Conservation (phyloP, 257 asterid species). For the Voacanga thouarsii region DNA sequence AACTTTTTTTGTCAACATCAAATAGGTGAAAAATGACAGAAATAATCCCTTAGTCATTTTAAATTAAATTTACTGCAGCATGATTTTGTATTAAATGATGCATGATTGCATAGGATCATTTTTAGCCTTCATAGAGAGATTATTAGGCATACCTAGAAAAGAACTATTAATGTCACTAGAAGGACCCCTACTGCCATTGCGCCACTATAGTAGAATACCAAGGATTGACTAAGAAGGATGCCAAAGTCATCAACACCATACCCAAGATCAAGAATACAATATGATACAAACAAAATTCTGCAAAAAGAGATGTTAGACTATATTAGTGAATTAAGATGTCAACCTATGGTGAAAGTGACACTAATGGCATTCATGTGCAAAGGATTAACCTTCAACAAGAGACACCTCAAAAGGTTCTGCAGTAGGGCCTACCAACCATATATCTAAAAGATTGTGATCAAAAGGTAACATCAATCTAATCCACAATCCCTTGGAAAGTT, state of each 20-base stretch:
- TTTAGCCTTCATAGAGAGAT: not conserved
- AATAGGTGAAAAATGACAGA: not conserved
- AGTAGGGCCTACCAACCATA: conserved; percentile 52
- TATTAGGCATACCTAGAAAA: conserved; percentile 61
- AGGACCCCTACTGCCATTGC: conserved; percentile 75
- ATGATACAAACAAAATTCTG: conserved; percentile 68
- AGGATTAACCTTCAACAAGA: conserved; percentile 71
- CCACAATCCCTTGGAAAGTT: conserved; percentile 66
- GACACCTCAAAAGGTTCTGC: conserved; percentile 62
- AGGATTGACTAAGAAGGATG: conserved; percentile 74
- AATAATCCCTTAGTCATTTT: not conserved
- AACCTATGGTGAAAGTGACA: not conserved
- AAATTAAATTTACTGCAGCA: not conserved
- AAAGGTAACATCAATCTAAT: conserved; percentile 79
- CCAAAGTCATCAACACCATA: conserved; percentile 47
- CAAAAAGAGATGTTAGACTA: conserved; percentile 22
- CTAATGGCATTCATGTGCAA: conserved; percentile 3
- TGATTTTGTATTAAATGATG: not conserved
- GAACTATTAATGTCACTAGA: conserved; percentile 78
- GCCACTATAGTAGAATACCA: conserved; percentile 75
- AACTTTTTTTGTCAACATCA: conserved; percentile 40
- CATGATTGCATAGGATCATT: not conserved
- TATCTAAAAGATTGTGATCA: conserved; percentile 73
- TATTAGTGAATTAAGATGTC: conserved; percentile 5
- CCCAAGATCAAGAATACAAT: conserved; percentile 68